Evolutionary conservation across 257 asterid genomes (phyloP).

Genomic region (Gentiana macrophylla): DNA sequence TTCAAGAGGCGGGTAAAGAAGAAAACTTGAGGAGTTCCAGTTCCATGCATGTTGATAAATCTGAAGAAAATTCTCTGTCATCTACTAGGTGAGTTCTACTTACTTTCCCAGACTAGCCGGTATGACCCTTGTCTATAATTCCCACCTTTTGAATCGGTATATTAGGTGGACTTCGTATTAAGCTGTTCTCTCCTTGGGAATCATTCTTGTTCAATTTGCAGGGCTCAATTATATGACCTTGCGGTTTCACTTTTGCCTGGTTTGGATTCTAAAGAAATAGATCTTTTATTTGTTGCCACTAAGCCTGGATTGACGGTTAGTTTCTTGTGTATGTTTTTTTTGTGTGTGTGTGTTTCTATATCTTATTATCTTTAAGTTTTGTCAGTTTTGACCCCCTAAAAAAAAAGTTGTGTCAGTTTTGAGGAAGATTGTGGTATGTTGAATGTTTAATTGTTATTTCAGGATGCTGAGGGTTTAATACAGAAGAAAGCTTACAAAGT

Average conservation of each 20-base stretch:
- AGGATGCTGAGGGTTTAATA: conserved; percentile 73
- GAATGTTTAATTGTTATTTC: conserved; percentile 13
- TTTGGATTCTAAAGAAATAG: conserved; percentile 54
- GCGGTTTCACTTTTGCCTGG: conserved; percentile 87
- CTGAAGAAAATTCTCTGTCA: conserved; percentile 28
- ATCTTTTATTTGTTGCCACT: conserved; percentile 43
- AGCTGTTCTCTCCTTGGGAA: conserved; percentile 2
- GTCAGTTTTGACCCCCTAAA: no score
- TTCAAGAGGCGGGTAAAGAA: conserved; percentile 38
- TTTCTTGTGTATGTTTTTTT: not conserved
- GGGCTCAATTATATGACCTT: conserved; percentile 76
- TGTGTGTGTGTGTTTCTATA: not conserved
- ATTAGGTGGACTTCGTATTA: not conserved
- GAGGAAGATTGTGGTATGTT: not conserved
- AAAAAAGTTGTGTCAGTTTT: not conserved
- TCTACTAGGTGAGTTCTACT: conserved; percentile 42
- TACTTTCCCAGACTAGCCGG: conserved; percentile 2
- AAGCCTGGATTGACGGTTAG: conserved; percentile 61
- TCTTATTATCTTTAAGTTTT: no score
- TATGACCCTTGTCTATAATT: not conserved
- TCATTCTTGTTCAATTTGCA: conserved; percentile 22
- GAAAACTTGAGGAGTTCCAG: conserved; percentile 29
- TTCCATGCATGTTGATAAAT: conserved; percentile 64
- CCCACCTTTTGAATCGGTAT: not conserved
- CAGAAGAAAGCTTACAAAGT: conserved; percentile 92